Evolutionary conservation across 116 monocot species (phyloP).

Genomic region (Phalaenopsis hybrid): DNA sequence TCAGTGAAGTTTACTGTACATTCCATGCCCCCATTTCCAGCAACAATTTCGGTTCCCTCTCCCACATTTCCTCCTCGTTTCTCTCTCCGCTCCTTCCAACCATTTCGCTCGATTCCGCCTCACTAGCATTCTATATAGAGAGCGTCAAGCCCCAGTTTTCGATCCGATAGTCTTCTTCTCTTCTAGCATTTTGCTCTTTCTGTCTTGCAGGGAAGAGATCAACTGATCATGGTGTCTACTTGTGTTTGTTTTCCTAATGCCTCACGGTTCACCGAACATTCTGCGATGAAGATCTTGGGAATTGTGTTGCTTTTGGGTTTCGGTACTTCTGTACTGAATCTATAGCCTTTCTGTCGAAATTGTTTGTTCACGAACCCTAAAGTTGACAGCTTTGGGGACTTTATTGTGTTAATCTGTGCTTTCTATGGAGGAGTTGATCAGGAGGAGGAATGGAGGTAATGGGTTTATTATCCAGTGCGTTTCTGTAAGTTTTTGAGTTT

Average conservation of each 20-base stretch:
- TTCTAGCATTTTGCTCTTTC: not conserved
- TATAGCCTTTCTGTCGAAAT: not conserved
- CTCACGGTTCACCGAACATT: not conserved
- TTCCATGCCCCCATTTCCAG: not conserved
- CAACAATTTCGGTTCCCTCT: not conserved
- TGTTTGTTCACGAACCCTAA: not conserved
- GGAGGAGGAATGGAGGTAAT: not conserved
- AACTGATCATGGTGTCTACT: not conserved
- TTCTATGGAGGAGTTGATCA: slow-evolving; percentile 1
- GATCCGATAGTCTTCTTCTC: not conserved
- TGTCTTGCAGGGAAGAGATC: not conserved
- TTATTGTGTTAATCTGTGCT: not conserved
- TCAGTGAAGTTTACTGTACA: not conserved
- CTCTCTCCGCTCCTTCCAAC: not conserved
- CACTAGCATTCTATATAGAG: not conserved
- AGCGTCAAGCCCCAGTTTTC: not conserved
- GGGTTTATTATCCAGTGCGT: not conserved
- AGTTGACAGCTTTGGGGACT: not conserved
- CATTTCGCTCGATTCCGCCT: not conserved
- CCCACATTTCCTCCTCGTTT: not conserved
- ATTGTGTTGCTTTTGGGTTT: not conserved
- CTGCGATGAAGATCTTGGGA: not conserved
- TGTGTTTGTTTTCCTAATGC: not conserved
- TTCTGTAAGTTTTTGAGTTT: not conserved
- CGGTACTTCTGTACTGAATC: not conserved